phyloP scores from a whole-genome alignment of 1,284 basidiomycete genomes.

The Microbotryum lychnidis-dioicae region DNA sequence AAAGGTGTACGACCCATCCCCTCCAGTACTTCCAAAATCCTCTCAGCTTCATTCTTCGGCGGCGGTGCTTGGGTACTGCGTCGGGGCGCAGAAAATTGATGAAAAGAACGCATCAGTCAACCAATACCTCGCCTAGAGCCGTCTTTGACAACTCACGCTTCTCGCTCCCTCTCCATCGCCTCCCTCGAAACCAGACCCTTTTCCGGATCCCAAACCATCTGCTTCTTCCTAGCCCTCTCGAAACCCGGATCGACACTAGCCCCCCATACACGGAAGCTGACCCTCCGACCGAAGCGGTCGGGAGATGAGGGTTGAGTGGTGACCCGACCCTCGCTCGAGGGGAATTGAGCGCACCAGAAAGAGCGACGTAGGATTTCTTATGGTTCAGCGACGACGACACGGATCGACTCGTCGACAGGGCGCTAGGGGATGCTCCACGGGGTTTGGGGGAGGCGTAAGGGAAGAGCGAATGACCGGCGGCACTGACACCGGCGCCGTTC shows the following conservation, averaged over 20 bases:
- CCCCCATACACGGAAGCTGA: neutral
- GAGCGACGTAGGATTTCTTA: conserved; percentile 5
- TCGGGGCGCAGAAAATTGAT: no score
- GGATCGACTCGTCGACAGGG: conserved; percentile 5
- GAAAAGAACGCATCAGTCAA: neutral
- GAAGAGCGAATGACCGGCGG: conserved; percentile 19
- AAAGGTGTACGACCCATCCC: conserved; percentile 37
- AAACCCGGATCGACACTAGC: neutral
- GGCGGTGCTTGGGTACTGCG: conserved; percentile 30
- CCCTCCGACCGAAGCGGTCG: neutral
- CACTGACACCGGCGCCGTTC: neutral
- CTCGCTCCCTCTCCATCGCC: conserved; percentile 23
- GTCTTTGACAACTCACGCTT: conserved; percentile 1
- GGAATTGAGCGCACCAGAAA: neutral
- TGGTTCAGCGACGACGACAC: conserved; percentile 2
- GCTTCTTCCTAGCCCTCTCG: conserved; percentile 28
- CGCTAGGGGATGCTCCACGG: conserved; percentile 8
- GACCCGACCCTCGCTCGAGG: conserved; percentile 5
- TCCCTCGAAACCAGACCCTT: conserved; percentile 28
- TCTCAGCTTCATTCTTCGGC: conserved; percentile 42
- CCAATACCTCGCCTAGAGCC: neutral
- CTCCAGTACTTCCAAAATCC: conserved; percentile 41
- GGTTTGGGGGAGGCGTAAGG: conserved; percentile 25
- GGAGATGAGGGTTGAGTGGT: conserved; percentile 7
- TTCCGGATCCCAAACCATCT: conserved; percentile 32